Conservation (phyloP, 2,329 filamentous ascomycete genomes). For the Diplodia scrobiculata region DNA sequence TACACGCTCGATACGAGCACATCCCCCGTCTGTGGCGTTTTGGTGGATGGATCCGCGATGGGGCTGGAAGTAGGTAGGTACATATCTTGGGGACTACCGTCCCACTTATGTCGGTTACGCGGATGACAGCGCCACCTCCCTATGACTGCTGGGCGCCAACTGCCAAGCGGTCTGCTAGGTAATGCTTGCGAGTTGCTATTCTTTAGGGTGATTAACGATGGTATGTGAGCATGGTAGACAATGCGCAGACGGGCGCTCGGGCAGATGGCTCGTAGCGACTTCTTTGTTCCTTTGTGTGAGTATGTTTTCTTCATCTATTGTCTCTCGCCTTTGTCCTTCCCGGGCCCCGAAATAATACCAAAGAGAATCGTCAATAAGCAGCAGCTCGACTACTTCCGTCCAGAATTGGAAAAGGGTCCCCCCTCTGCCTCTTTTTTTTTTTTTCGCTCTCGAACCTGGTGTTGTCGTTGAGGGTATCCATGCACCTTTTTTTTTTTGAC, state of each 20-base stretch:
- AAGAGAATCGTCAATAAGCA: too few species aligned
- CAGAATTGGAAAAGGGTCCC: too few species aligned
- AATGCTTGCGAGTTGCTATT: neutral
- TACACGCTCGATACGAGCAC: slow-evolving; percentile 1
- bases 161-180: neutral
- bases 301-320: too few species aligned
- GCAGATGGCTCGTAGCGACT: neutral
- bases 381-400: too few species aligned
- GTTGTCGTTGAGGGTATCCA: too few species aligned
- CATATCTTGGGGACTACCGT: neutral
- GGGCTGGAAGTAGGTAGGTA: too few species aligned
- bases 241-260: neutral
- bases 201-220: neutral
- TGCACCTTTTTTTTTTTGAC: too few species aligned
- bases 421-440: too few species aligned
- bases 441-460: too few species aligned
- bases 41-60: neutral
- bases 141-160: neutral
- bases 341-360: too few species aligned
- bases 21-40: neutral
- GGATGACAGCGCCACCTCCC: neutral
- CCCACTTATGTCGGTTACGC: neutral
- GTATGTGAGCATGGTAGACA: neutral
- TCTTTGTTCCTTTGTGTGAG: neutral
- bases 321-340: too few species aligned